Base-by-base conservation (phyloP, 2,329 filamentous ascomycete species). In the Diaporthe ampelina region DNA sequence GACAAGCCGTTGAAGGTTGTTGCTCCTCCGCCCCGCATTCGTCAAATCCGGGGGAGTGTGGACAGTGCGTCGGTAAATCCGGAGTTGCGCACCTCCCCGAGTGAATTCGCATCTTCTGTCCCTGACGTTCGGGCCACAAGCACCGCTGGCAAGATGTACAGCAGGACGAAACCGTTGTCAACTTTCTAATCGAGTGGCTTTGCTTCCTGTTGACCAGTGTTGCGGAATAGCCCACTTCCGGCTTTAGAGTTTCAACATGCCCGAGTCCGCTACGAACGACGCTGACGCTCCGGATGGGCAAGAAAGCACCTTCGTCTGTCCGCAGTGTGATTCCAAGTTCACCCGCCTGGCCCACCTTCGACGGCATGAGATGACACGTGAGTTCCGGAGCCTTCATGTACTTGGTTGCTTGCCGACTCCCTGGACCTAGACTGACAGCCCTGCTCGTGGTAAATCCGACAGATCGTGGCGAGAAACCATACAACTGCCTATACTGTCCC, bases 401-500 rank as follows among this genome's bases (percentile, higher is more conserved):
- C 15, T 56, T 26, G 11, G 5, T 26, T 29, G 26, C 0, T 7
- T 29, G 13, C 6, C 52, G 9, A 19, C 4, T 19, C 24, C 19
- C 5, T 32, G 26, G 13, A 29, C 26, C 13, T 26, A 15, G 6
- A 19, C 52, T 32, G 17, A 56, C 17, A 17, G 15, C 15, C 29
- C 17, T 7, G 8, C 6, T 26, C 19, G 24, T 29, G 26, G 9
- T 29, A 2, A 19, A 9, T 32, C 29, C 19, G 3, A 21, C 19
- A 56, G 52, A 56, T 29, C 24, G 52, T 15, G 52, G 52, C 8
- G 52, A 56, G 52, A 56, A 56, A 17, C 26, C 52, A 56, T 56
- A 56, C 24, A 56, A 56, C 52, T 56, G 52, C 19, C 52, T 29
- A 26, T 56, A 56, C 52, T 56, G 52, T 29, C 52, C 52, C 52